Evolutionary conservation across 768 basidiomycete genomes (phyloP), one percentile per base, ranked within the genome.

Genomic region (Psilocybe tampanensis): DNA sequence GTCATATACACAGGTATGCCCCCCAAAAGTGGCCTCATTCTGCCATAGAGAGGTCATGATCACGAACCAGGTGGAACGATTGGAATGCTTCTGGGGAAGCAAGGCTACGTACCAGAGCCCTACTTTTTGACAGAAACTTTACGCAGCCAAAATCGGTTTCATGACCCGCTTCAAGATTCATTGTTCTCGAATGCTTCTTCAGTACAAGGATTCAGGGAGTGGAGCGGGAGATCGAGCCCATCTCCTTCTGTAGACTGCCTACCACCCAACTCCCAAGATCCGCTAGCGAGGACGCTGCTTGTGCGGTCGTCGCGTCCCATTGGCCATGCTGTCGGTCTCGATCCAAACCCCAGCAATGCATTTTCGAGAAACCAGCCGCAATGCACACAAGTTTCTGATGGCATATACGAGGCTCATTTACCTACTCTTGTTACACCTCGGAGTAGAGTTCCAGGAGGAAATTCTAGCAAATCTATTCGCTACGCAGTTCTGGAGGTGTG

Each of bases 161-260:
- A 98, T 71, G 95, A 98, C 62, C 95, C 95, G 3, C 73, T 86
- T 21, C 89, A 91, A 68, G 88, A 92, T 58, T 95, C 94, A 0
- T 74, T 96, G 21, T 94, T 92, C 66, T 92, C 92, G 1, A 84
- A 93, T 62, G 84, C 92, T 0, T 75, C 78, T 7, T 89, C 92
- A 19, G 88, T 95, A 8, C 84, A 89, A 66, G 86, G 89, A 5
- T 96, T 88, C 68, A 78, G 89, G 56, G 78, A 86, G 55, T 95
- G 94, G 89, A 87, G 81, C 60, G 71, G 73, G 26, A 85, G 81
- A 60, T 89, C 86, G 8, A 80, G 82, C 61, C 82, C 83, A 33
- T 45, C 49, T 55, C 86, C 74, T 56, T 81, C 85, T 1, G 64
- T 60, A 18, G 66, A 64, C 19, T 67, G 19, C 39, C 63, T 61